These are phyloP conservation scores for Paraglomus brasilianum DNA, from an alignment of 192 early-diverging fungal species.

Conservation along the genomic window DNA sequence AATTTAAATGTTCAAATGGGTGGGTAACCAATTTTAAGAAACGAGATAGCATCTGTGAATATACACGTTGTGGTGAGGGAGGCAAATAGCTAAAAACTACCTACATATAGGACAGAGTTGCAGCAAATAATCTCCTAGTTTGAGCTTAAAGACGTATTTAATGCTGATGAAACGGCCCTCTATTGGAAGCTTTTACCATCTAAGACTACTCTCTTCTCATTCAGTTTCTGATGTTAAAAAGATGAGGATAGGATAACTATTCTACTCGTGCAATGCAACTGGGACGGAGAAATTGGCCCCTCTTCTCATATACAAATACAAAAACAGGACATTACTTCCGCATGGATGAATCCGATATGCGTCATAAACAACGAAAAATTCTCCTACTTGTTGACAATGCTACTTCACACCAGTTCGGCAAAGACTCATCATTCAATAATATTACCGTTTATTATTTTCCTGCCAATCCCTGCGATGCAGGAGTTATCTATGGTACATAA, in stretches of 20 bases:
- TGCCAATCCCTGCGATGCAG: too few relatives aligned
- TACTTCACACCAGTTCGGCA: too few relatives aligned
- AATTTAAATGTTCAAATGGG: too few relatives aligned
- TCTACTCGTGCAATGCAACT: conserved; percentile 5
- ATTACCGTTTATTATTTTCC: too few relatives aligned
- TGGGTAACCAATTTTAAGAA: conserved; percentile 28
- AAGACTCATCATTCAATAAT: too few relatives aligned
- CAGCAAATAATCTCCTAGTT: not conserved
- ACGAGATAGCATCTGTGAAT: not conserved
- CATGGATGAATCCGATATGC: too few relatives aligned
- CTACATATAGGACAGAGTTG: not conserved
- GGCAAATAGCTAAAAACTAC: not conserved
- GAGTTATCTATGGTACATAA: too few relatives aligned
- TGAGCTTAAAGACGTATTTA: conserved; percentile 7
- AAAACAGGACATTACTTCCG: too few relatives aligned
- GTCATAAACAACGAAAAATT: too few relatives aligned
- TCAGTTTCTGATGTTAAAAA: not conserved
- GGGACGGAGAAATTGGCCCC: conserved; percentile 1
- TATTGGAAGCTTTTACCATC: conserved; percentile 18
- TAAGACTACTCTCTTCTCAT: not conserved
- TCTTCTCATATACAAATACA: not conserved
- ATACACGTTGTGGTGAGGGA: conserved; percentile 3
- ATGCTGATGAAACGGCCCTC: conserved; percentile 21
- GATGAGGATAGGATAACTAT: not conserved
- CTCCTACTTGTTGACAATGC: too few relatives aligned